Base-by-base conservation (phyloP, 805 yeast genomes). In the Suhomyces prunicola region DNA sequence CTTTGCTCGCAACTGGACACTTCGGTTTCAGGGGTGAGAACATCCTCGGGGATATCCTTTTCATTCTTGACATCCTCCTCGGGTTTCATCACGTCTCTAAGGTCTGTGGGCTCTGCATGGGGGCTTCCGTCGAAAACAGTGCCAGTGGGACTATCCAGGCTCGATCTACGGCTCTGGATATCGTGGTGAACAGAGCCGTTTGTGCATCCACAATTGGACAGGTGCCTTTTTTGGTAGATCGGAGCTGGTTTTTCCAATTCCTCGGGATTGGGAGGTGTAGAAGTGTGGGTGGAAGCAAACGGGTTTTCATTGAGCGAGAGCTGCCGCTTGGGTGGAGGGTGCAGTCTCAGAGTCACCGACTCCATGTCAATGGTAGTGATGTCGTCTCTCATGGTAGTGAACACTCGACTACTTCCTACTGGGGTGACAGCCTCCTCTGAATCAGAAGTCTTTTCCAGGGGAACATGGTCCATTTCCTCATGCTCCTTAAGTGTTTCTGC, bases 341-440 rank as follows among this genome's bases (percentile, higher is more conserved):
- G 12, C n/a, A 9, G 47, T 19, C 15, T 33, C 47, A 19, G 40
- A 13, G 29, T 40, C 17, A 46, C 23, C 23, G 47, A 42, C n/a
- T 40, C 44, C 22, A 70, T 50, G 42, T 74, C 76, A 29, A 74
- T 71, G 8, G 77, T 72, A n/a, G 78, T 71, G 19, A 73, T 69
- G 51, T 72, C 76, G 48, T 70, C 71, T 35, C 67, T 62, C 65
- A 60, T 65, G 8, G 60, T 54, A 6, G 70, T 63, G 47, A 64
- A 62, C 1, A 59, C 58, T 41, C 57, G 13, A 27, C 26, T 23
- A 15, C 45, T 41, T 17, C 26, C 26, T 6, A 41, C 45, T 1
- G 45, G 26, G 3, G 26, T 52, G 6, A 17, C 22, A 2, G 9
- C 41, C 2, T 36, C 41, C 7, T 36, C 41, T 8, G 17, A 17